Evolutionary conservation across 495 filamentous ascomycete species (phyloP).

Genomic region (Pseudoneurospora amorphoporcata): DNA sequence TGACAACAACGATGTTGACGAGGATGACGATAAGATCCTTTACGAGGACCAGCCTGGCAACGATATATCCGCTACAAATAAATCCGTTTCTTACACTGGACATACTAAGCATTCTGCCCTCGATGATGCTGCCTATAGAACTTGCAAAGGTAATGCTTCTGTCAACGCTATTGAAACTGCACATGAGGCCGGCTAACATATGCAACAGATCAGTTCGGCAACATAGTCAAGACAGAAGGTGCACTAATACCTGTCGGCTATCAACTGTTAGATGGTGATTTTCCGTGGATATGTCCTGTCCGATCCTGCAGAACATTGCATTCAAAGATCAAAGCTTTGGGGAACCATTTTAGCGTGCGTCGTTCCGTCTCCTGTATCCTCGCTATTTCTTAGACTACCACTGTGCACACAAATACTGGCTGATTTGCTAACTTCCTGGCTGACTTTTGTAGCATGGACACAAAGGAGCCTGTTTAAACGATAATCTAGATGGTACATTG

Average conservation of each 20-base stretch:
- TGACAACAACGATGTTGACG: background rate
- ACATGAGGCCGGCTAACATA: background rate
- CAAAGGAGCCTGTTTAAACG: conserved; percentile 9
- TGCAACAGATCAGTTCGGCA: background rate
- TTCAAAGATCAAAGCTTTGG: conserved; percentile 9
- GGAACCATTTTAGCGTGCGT: conserved; percentile 19
- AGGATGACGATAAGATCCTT: background rate
- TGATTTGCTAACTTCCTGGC: background rate
- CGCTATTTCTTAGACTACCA: background rate
- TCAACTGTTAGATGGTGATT: conserved; percentile 2
- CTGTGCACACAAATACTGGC: background rate
- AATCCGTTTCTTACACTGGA: background rate
- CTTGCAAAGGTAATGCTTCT: conserved; percentile 1
- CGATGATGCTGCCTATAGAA: conserved; percentile 1
- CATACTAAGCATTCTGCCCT: background rate
- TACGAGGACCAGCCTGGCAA: background rate
- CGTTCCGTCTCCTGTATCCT: background rate
- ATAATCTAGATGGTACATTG: conserved; percentile 20
- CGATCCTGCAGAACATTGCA: conserved; percentile 17
- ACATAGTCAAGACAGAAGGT: conserved; percentile 3
- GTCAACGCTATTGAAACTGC: background rate
- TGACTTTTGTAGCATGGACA: conserved; percentile 5
- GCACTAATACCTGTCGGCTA: conserved; percentile 18
- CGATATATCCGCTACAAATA: background rate
- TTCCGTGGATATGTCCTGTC: conserved; percentile 23